These are phyloP conservation scores for Steccherinum ochraceum DNA, from an alignment of 768 basidiomycete species.

Conservation along the genomic window DNA sequence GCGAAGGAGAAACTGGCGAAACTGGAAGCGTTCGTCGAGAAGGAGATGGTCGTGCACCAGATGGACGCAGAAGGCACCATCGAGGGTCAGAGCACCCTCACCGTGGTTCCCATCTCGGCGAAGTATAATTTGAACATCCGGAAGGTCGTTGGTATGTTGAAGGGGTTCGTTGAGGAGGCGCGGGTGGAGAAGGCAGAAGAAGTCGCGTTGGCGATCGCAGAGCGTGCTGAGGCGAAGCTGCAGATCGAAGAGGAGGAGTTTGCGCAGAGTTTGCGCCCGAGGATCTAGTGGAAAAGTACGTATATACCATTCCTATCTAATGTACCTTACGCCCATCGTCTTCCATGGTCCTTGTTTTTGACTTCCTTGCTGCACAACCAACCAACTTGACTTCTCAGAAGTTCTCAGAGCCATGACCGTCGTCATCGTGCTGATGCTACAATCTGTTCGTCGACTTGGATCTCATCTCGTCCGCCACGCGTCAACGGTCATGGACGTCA, in stretches of 20 bases:
- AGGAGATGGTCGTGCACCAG: conserved; percentile 31
- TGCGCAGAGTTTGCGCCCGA: not conserved
- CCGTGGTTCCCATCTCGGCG: conserved; percentile 79
- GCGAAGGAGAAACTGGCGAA: conserved; percentile 51
- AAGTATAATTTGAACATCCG: conserved; percentile 81
- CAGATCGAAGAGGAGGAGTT: not conserved
- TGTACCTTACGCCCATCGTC: not conserved
- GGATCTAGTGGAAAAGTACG: not conserved
- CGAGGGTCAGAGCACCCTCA: conserved; percentile 34
- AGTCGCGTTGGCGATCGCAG: not conserved
- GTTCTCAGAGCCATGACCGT: too few relatives aligned
- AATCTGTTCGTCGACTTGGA: too few relatives aligned
- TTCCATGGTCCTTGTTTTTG: too few relatives aligned
- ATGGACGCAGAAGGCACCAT: conserved; percentile 11
- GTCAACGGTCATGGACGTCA: too few relatives aligned
- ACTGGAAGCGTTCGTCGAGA: conserved; percentile 51
- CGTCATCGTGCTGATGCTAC: too few relatives aligned
- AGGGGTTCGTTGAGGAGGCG: conserved; percentile 55
- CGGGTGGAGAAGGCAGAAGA: conserved; percentile 15
- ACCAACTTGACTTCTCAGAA: too few relatives aligned
- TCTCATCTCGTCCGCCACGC: too few relatives aligned
- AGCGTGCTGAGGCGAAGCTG: not conserved
- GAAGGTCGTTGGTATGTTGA: conserved; percentile 63
- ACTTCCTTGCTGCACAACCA: too few relatives aligned
- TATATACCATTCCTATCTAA: not conserved